Evolutionary conservation across 1,139 yeast species (phyloP).

Genomic region (Pichia sp.): DNA sequence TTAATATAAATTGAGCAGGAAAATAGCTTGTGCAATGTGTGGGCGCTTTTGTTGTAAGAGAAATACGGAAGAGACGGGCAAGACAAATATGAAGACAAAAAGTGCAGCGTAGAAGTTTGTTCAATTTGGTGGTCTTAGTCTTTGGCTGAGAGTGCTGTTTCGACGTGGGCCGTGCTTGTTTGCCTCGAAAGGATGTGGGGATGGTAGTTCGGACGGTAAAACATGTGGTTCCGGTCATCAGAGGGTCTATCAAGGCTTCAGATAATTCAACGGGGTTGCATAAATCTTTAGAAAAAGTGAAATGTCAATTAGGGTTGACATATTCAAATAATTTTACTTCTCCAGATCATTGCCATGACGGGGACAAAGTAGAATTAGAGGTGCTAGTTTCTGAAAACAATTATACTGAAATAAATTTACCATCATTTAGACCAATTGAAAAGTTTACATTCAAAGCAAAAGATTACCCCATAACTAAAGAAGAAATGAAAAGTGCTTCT

Average conservation of each 20-base stretch:
- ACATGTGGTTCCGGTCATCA: not conserved
- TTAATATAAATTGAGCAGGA: no score
- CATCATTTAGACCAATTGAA: not conserved
- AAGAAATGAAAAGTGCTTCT: slow-evolving; percentile 17
- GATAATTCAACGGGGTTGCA: not conserved
- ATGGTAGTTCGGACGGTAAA: not conserved
- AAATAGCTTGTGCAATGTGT: no score
- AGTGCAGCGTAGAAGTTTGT: not conserved
- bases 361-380: not conserved
- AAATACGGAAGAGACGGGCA: no score
- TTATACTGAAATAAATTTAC: not conserved
- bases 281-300: not conserved
- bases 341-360: not conserved
- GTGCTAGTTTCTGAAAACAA: not conserved
- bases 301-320: not conserved
- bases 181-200: no score
- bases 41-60: no score
- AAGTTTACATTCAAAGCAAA: slow-evolving; percentile 16
- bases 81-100: no score
- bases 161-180: no score
- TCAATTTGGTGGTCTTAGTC: not conserved
- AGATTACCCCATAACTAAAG: slow-evolving; percentile 12
- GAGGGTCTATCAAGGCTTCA: not conserved
- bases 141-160: no score
- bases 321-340: not conserved